phyloP scores from a whole-genome alignment of 768 basidiomycete genomes.

The Lactarius indigo region DNA sequence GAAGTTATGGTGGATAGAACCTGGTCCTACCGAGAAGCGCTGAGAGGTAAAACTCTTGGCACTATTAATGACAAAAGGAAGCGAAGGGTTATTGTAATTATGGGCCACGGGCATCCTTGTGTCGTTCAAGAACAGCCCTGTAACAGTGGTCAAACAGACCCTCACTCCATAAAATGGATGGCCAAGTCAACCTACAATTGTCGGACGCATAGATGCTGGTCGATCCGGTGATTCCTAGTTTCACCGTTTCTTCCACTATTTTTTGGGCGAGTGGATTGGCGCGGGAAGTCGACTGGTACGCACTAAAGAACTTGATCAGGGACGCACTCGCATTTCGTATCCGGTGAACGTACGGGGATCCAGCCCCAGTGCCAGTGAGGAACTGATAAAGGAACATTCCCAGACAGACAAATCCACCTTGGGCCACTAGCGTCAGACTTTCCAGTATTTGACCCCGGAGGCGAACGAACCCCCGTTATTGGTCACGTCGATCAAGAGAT shows the following conservation, averaged over 20 bases:
- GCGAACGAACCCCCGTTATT: conserved; percentile 53
- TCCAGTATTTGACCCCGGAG: background rate
- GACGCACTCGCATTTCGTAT: background rate
- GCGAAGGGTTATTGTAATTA: conserved; percentile 34
- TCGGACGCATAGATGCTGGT: conserved; percentile 46
- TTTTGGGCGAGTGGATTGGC: conserved; percentile 57
- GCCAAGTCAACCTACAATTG: conserved; percentile 42
- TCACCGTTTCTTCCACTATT: conserved; percentile 52
- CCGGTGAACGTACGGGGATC: conserved; percentile 44
- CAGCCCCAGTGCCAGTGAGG: conserved; percentile 48
- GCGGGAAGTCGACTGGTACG: conserved; percentile 52
- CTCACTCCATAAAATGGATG: background rate
- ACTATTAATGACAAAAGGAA: conserved; percentile 32
- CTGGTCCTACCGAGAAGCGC: conserved; percentile 31
- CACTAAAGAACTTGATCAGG: conserved; percentile 34
- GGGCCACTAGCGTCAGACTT: background rate
- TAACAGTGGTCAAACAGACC: background rate
- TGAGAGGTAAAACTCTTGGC: conserved; percentile 32
- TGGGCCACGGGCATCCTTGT: conserved; percentile 27
- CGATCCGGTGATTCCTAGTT: conserved; percentile 36
- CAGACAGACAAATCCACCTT: conserved; percentile 58
- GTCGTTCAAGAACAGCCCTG: conserved; percentile 35
- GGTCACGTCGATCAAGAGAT: conserved; percentile 54
- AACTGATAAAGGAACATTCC: conserved; percentile 59
- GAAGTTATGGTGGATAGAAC: background rate